phyloP scores from a whole-genome alignment of 805 yeast species.

The Kodamaea restingae region DNA sequence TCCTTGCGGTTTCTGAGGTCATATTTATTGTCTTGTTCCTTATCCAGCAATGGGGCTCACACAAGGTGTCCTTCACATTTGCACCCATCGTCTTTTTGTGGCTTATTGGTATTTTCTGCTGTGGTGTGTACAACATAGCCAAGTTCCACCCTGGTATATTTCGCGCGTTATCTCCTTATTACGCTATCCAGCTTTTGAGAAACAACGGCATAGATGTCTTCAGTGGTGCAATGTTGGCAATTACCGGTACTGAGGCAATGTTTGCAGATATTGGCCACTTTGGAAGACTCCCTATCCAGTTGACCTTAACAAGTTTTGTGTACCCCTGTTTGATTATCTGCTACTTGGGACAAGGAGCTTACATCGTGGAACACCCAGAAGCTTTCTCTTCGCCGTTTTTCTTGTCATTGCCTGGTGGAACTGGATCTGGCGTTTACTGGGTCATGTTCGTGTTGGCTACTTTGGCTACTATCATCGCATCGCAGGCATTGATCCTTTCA shows the following conservation, averaged over 20 bases:
- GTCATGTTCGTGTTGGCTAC: conserved; percentile 49
- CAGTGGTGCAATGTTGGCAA: conserved; percentile 49
- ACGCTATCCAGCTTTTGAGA: conserved; percentile 45
- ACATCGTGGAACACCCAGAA: conserved; percentile 37
- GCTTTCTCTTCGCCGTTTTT: conserved; percentile 43
- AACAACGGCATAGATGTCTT: conserved; percentile 41
- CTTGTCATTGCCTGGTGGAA: conserved; percentile 48
- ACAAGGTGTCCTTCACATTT: conserved; percentile 43
- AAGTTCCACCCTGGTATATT: conserved; percentile 41
- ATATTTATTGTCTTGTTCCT: conserved; percentile 44
- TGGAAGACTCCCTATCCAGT: conserved; percentile 46
- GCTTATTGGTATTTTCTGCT: conserved; percentile 42
- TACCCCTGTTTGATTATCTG: conserved; percentile 50
- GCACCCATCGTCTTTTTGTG: conserved; percentile 55
- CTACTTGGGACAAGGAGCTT: conserved; percentile 59
- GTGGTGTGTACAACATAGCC: conserved; percentile 46
- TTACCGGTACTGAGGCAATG: conserved; percentile 63
- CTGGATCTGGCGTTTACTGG: conserved; percentile 46
- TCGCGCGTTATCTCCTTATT: conserved; percentile 47
- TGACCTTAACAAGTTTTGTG: conserved; percentile 44
- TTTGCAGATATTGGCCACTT: conserved; percentile 62
- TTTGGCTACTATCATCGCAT: conserved; percentile 53
- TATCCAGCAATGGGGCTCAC: conserved; percentile 49
- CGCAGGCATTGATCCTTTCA: conserved; percentile 56
- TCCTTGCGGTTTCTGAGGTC: conserved; percentile 48